Conservation (phyloP, 306 rosid species). For the Ziziphus jujuba region DNA sequence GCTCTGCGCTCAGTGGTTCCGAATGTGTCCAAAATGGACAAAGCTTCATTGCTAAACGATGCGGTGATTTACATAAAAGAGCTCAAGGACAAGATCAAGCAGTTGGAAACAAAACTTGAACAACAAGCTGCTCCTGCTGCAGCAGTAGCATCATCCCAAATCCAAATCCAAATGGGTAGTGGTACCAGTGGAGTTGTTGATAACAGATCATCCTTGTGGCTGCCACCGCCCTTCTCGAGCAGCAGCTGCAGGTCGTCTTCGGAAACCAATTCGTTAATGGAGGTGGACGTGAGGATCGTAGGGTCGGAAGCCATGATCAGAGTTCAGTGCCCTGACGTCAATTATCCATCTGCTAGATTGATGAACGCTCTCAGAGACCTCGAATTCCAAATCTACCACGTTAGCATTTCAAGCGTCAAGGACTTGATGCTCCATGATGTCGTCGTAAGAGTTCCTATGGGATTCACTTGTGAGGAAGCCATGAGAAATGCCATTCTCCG, state of each 20-base stretch:
- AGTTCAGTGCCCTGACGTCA: constrained; percentile 47
- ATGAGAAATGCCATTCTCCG: constrained; percentile 38
- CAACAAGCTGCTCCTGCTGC: too few relatives aligned
- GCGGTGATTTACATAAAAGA: constrained; percentile 52
- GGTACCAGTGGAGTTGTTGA: neutral
- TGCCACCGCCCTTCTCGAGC: neutral
- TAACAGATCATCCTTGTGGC: neutral
- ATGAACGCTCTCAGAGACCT: constrained; percentile 56
- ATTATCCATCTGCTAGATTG: constrained; percentile 53
- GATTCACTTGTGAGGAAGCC: constrained; percentile 35
- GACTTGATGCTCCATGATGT: constrained; percentile 65
- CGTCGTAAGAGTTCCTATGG: constrained; percentile 47
- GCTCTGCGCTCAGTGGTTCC: constrained; percentile 68
- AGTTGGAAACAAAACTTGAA: constrained; percentile 22
- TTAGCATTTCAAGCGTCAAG: constrained; percentile 52
- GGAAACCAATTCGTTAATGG: neutral
- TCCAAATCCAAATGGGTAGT: too few relatives aligned
- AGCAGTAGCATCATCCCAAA: too few relatives aligned
- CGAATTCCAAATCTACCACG: constrained; percentile 47
- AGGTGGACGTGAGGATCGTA: constrained; percentile 47
- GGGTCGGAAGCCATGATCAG: constrained; percentile 59
- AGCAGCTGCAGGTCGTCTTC: too few relatives aligned
- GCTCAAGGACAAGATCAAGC: constrained; percentile 40
- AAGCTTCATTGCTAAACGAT: constrained; percentile 60
- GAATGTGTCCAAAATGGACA: constrained; percentile 72